These are phyloP conservation scores for Diversispora epigaea DNA, from an alignment of 192 early-diverging fungal genomes.

Conservation along the genomic window DNA sequence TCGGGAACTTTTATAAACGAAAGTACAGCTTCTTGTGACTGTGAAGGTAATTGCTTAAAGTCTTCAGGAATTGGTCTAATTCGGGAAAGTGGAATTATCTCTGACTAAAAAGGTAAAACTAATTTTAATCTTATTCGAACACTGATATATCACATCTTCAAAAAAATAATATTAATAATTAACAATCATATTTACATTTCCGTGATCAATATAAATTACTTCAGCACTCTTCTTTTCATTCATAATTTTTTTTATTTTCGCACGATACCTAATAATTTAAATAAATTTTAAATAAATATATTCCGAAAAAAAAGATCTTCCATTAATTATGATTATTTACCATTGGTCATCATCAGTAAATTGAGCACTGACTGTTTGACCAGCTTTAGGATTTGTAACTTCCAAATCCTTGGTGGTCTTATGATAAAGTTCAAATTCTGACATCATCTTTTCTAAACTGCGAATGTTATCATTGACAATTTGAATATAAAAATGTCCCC, in stretches of 20 bases:
- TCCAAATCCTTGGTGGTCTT: conserved; percentile 28
- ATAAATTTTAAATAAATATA: not conserved
- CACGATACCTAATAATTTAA: conserved; percentile 51
- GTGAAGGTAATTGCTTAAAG: conserved; percentile 68
- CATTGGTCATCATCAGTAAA: conserved; percentile 88
- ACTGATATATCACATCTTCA: too few relatives aligned
- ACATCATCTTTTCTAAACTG: conserved; percentile 83
- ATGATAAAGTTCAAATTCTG: conserved; percentile 69
- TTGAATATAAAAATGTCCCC: conserved; percentile 64
- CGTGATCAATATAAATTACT: conserved; percentile 92
- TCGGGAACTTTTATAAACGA: conserved; percentile 77
- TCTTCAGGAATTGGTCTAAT: conserved; percentile 73
- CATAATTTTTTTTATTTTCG: conserved; percentile 67
- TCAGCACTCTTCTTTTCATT: conserved; percentile 61
- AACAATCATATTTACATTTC: conserved; percentile 73
- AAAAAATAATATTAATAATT: not conserved
- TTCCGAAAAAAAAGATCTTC: not conserved
- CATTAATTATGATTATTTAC: conserved; percentile 49
- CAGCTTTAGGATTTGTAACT: conserved; percentile 59
- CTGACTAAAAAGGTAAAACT: conserved; percentile 45
- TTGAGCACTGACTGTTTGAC: conserved; percentile 76
- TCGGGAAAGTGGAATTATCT: conserved; percentile 67
- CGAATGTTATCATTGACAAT: conserved; percentile 55
- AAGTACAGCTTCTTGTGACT: conserved; percentile 80
- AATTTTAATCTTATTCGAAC: too few relatives aligned